Conservation (phyloP, 2,329 filamentous ascomycete species). For the Botrytis byssoidea region DNA sequence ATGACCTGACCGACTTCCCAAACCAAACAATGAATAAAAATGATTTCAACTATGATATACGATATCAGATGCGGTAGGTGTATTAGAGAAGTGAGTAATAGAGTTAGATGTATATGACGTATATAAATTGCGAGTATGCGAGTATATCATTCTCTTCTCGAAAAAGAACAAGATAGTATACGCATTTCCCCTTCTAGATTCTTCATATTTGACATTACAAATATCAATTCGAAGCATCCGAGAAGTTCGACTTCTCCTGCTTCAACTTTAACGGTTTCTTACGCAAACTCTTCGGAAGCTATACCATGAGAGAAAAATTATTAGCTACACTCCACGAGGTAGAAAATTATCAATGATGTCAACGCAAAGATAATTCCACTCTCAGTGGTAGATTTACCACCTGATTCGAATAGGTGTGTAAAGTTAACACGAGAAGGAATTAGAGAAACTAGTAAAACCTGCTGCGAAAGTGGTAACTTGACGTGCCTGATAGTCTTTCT, state of each 20-base stretch:
- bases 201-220: not conserved
- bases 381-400: slow-evolving; percentile 13
- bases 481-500: slow-evolving; percentile 18
- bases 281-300: slow-evolving; percentile 2
- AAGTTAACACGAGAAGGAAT: slow-evolving; percentile 9
- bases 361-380: not conserved
- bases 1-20: not conserved
- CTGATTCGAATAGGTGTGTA: not conserved
- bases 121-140: not conserved
- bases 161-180: not conserved
- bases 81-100: slow-evolving; percentile 7
- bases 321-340: slow-evolving; percentile 12
- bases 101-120: slow-evolving; percentile 1
- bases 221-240: not conserved
- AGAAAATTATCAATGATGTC: not conserved
- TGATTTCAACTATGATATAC: not conserved
- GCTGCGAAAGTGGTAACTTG: slow-evolving; percentile 17
- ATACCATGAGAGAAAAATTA: slow-evolving; percentile 7
- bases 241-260: slow-evolving; percentile 7
- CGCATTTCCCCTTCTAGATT: not conserved
- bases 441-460: slow-evolving; percentile 14
- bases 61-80: not conserved
- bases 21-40: slow-evolving; percentile 5
- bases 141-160: not conserved
- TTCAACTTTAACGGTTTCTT: slow-evolving; percentile 1